phyloP scores from a whole-genome alignment of 1,284 basidiomycete genomes.

The Amylostereum areolatum region DNA sequence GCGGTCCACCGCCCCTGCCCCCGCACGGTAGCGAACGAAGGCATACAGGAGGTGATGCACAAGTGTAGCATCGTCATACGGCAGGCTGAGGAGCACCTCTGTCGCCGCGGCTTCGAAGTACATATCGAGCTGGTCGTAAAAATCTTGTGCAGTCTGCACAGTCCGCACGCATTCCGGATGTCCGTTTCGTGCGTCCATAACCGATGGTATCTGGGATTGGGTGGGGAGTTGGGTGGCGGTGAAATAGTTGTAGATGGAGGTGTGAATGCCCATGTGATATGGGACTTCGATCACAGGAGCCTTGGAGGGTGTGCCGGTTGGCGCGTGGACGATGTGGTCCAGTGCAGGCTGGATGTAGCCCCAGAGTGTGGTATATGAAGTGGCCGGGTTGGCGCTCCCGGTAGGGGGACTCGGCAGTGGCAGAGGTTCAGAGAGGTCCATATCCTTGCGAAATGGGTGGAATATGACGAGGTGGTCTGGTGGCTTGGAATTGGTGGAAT shows the following conservation, averaged over 20 bases:
- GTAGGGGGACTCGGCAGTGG: slow-evolving; percentile 47
- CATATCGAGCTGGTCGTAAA: slow-evolving; percentile 65
- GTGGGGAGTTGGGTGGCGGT: slow-evolving; percentile 39
- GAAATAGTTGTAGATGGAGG: slow-evolving; percentile 76
- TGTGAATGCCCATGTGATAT: slow-evolving; percentile 72
- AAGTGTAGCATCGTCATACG: slow-evolving; percentile 62
- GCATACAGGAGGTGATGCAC: slow-evolving; percentile 63
- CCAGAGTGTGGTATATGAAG: slow-evolving; percentile 65
- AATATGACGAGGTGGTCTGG: too few species aligned
- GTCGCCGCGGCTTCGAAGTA: slow-evolving; percentile 55
- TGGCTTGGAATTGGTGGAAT: too few species aligned
- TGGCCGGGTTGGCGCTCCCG: slow-evolving; percentile 66
- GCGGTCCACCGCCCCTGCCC: slow-evolving; percentile 59
- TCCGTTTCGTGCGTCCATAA: too few species aligned
- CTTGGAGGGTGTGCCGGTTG: slow-evolving; percentile 49
- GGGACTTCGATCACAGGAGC: slow-evolving; percentile 64
- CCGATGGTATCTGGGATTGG: too few species aligned
- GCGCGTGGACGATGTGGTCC: slow-evolving; percentile 65
- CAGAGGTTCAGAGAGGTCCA: too few species aligned
- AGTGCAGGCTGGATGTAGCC: slow-evolving; percentile 67
- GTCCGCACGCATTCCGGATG: too few species aligned
- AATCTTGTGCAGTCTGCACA: slow-evolving; percentile 35
- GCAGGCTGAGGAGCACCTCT: slow-evolving; percentile 56
- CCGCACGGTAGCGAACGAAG: slow-evolving; percentile 62
- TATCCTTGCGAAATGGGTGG: too few species aligned